Evolutionary conservation across 176 grass and related monocot genomes (phyloP), one percentile per base, ranked within the genome.

Genomic region (Zoysia japonica): DNA sequence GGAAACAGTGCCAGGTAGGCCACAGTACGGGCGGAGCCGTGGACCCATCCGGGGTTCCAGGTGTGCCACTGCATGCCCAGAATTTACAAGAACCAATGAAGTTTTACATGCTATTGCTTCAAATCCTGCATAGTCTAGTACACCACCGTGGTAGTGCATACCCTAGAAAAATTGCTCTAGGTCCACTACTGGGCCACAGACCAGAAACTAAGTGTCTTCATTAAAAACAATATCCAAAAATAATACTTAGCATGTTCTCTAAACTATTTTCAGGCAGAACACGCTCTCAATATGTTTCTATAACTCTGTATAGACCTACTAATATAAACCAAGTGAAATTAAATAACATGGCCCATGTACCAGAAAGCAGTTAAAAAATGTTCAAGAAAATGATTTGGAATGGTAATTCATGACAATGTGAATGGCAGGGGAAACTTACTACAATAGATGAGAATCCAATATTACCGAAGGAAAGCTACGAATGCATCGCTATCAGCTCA

Each of bases 401-500:
- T 17, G 2, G 72, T 36, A 69, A 75, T 49, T 78, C 12, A 80
- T 75, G n/a, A 77, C 61, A 77, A 67, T 54, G 52, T 14, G 46
- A 47, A 9, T 12, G 19, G 5, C 7, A 47, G 35, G 50, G 14
- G 39, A 3, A 40, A 75, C 71, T 70, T 70, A 70, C 79, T 67
- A 20, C 9, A 44, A 11, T 16, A 71, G 42, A 85, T 15, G n/a
- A 80, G 43, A 9, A 72, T 49, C 47, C 44, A 13, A 36, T 61
- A 19, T 20, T 62, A 67, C 59, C 66, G 9, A 75, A 75, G 66
- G 72, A 72, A 80, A 15, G 54, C 84, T 93, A 95, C 2, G 80
- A 84, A 69, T 82, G 84, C 90, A 95, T 93, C 1, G 92, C 79
- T 3, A 99, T 95, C 77, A 95, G 70, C 87, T 99, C 96, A 80